phyloP scores from a whole-genome alignment of 805 yeast genomes.

The Lachancea cidri region DNA sequence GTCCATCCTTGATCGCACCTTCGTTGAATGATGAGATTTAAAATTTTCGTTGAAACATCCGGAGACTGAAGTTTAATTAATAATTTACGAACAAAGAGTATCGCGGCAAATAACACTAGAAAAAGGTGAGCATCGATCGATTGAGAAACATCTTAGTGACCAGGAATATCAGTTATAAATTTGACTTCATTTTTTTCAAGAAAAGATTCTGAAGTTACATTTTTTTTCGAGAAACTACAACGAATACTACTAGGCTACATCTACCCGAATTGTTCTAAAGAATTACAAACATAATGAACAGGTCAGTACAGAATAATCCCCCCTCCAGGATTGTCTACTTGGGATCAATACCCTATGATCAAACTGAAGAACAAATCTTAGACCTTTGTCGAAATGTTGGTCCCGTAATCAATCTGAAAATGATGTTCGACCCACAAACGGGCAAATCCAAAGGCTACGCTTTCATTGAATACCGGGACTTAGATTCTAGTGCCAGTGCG shows the following conservation, averaged over 20 bases:
- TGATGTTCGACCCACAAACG: conserved; percentile 81
- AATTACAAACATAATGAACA: conserved; percentile 7
- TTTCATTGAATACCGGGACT: conserved; percentile 74
- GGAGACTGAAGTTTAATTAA: neutral
- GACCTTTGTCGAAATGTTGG: conserved; percentile 86
- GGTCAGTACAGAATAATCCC: conserved; percentile 23
- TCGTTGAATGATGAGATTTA: neutral
- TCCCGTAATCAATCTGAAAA: conserved; percentile 69
- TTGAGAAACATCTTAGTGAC: too few species aligned
- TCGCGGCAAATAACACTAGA: too few species aligned
- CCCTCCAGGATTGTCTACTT: conserved; percentile 54
- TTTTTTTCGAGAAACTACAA: too few species aligned
- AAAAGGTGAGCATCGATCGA: too few species aligned
- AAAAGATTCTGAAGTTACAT: too few species aligned
- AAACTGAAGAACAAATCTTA: conserved; percentile 87
- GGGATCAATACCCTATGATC: conserved; percentile 88
- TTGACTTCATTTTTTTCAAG: too few species aligned
- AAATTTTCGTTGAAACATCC: neutral
- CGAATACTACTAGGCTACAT: neutral
- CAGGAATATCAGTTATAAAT: too few species aligned
- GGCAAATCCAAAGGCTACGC: conserved; percentile 92
- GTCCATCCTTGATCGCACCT: conserved; percentile 42
- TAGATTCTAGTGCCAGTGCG: conserved; percentile 85
- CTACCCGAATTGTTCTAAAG: neutral
- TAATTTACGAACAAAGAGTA: too few species aligned